Evolutionary conservation across 176 grass and related monocot species (phyloP).

Genomic region (Triticum monococcum): DNA sequence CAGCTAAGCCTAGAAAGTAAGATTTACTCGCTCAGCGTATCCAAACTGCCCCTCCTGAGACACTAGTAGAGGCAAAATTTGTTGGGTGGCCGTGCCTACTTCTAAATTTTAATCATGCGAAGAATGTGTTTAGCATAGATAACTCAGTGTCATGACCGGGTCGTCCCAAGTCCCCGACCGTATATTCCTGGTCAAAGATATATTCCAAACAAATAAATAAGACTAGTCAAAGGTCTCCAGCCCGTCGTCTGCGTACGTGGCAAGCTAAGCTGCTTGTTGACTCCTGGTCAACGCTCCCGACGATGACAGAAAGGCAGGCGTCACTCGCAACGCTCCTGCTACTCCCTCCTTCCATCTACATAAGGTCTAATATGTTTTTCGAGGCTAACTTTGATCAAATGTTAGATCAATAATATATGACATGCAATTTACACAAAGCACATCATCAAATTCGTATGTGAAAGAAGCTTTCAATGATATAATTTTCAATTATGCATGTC

Average conservation of each 20-base stretch:
- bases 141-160: neutral
- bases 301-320: neutral
- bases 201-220: neutral
- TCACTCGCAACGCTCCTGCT: neutral
- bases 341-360: no score
- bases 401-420: no score
- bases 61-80: neutral
- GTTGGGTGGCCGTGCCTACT: neutral
- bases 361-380: no score
- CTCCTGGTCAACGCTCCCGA: neutral
- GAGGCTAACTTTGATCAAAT: no score
- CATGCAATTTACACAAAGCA: no score
- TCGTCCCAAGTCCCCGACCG: constrained; percentile 15
- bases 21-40: neutral
- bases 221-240: constrained; percentile 1
- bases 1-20: no score
- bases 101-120: neutral
- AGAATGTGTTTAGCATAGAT: neutral
- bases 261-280: neutral
- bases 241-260: neutral
- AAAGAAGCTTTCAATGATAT: no score
- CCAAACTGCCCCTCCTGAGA: neutral
- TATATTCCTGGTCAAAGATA: neutral
- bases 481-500: no score
- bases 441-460: no score